Evolutionary conservation across 176 grass and related monocot genomes (phyloP), one percentile per base, ranked within the genome.

Genomic region (Pontederia crassipes): DNA sequence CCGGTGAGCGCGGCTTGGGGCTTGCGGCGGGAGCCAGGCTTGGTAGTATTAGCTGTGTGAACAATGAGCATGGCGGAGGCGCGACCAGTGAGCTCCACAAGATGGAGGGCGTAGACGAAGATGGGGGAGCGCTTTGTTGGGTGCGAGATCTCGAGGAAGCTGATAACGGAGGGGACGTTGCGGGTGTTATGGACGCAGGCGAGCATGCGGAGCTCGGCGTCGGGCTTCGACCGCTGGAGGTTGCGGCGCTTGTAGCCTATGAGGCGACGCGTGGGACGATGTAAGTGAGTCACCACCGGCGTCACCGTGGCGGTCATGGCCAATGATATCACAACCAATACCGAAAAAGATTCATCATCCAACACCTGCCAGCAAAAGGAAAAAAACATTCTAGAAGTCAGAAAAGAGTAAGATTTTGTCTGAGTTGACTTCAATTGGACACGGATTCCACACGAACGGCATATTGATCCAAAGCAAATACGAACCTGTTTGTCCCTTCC

Each of bases 21-120:
- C 10, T 11, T 46, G 48, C 50, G 49, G 52, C 28, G 55, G 40
- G 45, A 8, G 54, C 16, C 49, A 2, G 48, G 35, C 32, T 46
- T 61, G 1, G 58, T 29, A 27, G 13, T 48, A 28, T 7, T 4
- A 5, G 66, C 45, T 46, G 71, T 51, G 28, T 82, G 79, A 20
- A 82, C 60, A 55, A 82, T 76, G 59, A 82, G 61, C 79, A 82
- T 82, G 27, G 79, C 17, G 13, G 79, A 65, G 59, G 67, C 59
- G 12, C 61, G 59, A 27, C 79, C 73, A 28, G 55, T 69, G 17
- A 82, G 28, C 66, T 82, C 72, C 6, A 76, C 75, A 10, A 82
- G 73, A n/a, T 82, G 73, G 15, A 82, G 60, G 17, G 74, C 79
- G 8, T 72, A 82, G 24, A 82, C 27, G 51, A 72, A 76, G 61